Evolutionary conservation across 2,329 filamentous ascomycete species (phyloP).

Genomic region (Ophiosphaerella narmari): DNA sequence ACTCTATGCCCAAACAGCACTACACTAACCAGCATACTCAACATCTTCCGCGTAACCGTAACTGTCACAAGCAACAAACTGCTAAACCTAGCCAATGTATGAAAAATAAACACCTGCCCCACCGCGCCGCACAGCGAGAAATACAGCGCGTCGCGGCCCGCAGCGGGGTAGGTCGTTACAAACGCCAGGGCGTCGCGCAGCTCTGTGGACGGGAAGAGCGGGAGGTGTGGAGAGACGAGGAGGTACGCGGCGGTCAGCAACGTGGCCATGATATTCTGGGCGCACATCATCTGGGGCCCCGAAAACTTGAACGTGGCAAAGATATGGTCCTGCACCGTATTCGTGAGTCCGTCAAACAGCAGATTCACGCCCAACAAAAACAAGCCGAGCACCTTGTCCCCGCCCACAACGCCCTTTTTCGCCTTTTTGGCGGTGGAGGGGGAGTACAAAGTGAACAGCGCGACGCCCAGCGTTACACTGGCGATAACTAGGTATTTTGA

Average conservation of each 20-base stretch:
- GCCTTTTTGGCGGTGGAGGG: slow-evolving; percentile 50
- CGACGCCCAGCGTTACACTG: slow-evolving; percentile 88
- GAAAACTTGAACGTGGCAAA: slow-evolving; percentile 78
- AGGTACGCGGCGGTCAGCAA: slow-evolving; percentile 78
- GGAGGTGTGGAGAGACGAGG: slow-evolving; percentile 65
- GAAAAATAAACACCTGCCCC: slow-evolving; percentile 94
- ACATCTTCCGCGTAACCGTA: slow-evolving; percentile 97
- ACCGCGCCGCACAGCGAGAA: slow-evolving; percentile 90
- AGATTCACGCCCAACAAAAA: slow-evolving; percentile 86
- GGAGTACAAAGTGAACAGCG: slow-evolving; percentile 89
- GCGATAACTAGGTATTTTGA: slow-evolving; percentile 97
- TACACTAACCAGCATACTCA: slow-evolving; percentile 97
- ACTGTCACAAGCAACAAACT: slow-evolving; percentile 92
- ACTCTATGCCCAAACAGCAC: slow-evolving; percentile 91
- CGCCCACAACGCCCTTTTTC: slow-evolving; percentile 48
- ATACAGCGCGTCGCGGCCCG: slow-evolving; percentile 84
- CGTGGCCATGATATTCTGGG: slow-evolving; percentile 88
- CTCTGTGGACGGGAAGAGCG: slow-evolving; percentile 46
- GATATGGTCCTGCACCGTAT: slow-evolving; percentile 95
- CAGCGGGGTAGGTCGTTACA: slow-evolving; percentile 75
- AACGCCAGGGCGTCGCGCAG: slow-evolving; percentile 79
- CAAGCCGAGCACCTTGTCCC: slow-evolving; percentile 68
- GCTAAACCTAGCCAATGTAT: slow-evolving; percentile 90
- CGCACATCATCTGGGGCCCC: slow-evolving; percentile 99
- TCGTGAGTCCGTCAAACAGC: slow-evolving; percentile 93